These are phyloP conservation scores for Podospora conica DNA, from an alignment of 495 filamentous ascomycete genomes.

Conservation along the genomic window DNA sequence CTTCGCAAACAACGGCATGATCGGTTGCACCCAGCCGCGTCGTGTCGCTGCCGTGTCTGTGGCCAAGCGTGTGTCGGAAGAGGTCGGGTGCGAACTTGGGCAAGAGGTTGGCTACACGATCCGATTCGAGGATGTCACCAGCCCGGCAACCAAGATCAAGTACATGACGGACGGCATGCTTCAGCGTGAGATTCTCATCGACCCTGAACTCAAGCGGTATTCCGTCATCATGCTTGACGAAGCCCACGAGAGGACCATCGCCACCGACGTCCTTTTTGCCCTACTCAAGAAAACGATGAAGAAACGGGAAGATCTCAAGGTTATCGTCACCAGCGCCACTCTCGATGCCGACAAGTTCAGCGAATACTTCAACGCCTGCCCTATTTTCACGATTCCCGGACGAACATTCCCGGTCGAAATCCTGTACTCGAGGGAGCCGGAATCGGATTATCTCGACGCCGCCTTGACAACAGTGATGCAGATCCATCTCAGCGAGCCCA, in stretches of 20 bases:
- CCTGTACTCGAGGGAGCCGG: slow-evolving; percentile 88
- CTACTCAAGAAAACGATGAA: slow-evolving; percentile 91
- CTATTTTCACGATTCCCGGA: slow-evolving; percentile 94
- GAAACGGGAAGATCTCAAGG: slow-evolving; percentile 74
- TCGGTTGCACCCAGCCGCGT: slow-evolving; percentile 95
- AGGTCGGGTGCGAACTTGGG: slow-evolving; percentile 87
- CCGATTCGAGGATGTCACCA: slow-evolving; percentile 93
- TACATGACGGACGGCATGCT: slow-evolving; percentile 99
- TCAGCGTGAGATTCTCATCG: slow-evolving; percentile 86
- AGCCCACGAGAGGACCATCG: slow-evolving; percentile 94
- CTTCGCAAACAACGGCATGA: slow-evolving; percentile 82
- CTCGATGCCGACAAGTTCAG: slow-evolving; percentile 97
- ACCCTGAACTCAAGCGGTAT: slow-evolving; percentile 80
- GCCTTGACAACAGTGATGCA: slow-evolving; percentile 96
- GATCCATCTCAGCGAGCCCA: slow-evolving; percentile 86
- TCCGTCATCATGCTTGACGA: slow-evolving; percentile 98
- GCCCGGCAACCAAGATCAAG: slow-evolving; percentile 87
- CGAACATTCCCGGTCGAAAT: slow-evolving; percentile 93
- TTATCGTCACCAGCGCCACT: slow-evolving; percentile 95
- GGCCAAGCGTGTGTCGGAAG: slow-evolving; percentile 92
- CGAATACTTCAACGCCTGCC: slow-evolving; percentile 87
- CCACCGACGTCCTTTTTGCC: slow-evolving; percentile 92
- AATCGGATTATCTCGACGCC: slow-evolving; percentile 94
- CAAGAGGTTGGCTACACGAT: slow-evolving; percentile 96
- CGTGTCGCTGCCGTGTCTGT: slow-evolving; percentile 97